phyloP scores from a whole-genome alignment of 495 filamentous ascomycete species.

The Aspergillus bertholletiae region DNA sequence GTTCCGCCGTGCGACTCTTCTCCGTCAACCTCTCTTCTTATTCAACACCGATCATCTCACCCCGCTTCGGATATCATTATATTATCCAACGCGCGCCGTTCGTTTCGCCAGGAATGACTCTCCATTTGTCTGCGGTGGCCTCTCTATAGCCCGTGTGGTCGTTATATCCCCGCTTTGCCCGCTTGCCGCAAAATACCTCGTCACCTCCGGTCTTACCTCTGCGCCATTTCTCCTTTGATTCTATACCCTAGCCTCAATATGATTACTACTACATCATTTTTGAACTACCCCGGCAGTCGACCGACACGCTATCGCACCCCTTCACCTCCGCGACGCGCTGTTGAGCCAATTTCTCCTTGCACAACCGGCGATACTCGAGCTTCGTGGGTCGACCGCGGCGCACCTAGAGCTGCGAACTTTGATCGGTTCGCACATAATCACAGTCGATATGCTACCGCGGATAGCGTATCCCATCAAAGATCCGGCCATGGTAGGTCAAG shows the following conservation, averaged over 20 bases:
- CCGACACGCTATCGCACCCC: slow-evolving; percentile 52
- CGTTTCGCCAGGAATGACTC: slow-evolving; percentile 44
- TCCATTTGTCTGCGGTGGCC: slow-evolving; percentile 40
- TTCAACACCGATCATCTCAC: slow-evolving; percentile 21
- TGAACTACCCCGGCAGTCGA: slow-evolving; percentile 34
- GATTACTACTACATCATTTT: slow-evolving; percentile 46
- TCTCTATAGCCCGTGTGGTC: slow-evolving; percentile 47
- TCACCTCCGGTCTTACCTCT: slow-evolving; percentile 23
- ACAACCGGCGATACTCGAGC: slow-evolving; percentile 28
- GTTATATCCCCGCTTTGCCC: slow-evolving; percentile 46
- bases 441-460: slow-evolving; percentile 13
- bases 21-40: slow-evolving; percentile 23
- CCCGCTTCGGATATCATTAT: slow-evolving; percentile 18
- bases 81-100: slow-evolving; percentile 26
- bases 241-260: slow-evolving; percentile 25
- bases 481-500: slow-evolving; percentile 45
- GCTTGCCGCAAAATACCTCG: slow-evolving; percentile 30
- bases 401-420: slow-evolving; percentile 23
- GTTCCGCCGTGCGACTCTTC: slow-evolving; percentile 31
- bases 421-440: slow-evolving; percentile 23
- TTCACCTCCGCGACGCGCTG: slow-evolving; percentile 51
- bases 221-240: slow-evolving; percentile 9
- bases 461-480: slow-evolving; percentile 27
- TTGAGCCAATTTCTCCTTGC: slow-evolving; percentile 50
- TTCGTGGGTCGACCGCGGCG: slow-evolving; percentile 31